phyloP scores from a whole-genome alignment of 2,329 filamentous ascomycete species.

The Pseudofabraea citricarpa region DNA sequence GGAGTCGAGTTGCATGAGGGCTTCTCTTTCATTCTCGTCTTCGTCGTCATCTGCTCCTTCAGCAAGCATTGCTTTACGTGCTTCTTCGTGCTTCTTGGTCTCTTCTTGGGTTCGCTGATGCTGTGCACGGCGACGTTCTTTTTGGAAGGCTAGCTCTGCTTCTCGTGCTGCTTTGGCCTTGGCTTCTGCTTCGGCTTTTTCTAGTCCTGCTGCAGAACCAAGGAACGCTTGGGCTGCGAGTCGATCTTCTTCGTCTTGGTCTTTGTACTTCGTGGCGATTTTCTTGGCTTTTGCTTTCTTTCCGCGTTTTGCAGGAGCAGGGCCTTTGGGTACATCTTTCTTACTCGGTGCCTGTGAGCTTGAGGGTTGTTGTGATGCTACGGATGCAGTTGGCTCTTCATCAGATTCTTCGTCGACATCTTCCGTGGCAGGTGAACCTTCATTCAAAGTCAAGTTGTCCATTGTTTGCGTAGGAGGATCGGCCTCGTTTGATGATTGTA shows the following conservation, averaged over 20 bases:
- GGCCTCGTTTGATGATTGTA: conserved; percentile 9
- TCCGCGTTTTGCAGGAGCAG: conserved; percentile 55
- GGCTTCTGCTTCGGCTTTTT: conserved; percentile 64
- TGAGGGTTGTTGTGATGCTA: conserved; percentile 6
- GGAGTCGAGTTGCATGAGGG: conserved; percentile 53
- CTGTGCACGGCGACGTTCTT: conserved; percentile 72
- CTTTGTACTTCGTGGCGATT: conserved; percentile 80
- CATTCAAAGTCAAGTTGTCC: neutral
- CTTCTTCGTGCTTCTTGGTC: conserved; percentile 72
- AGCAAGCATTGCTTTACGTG: conserved; percentile 54
- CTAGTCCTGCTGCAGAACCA: conserved; percentile 65
- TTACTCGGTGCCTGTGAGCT: conserved; percentile 26
- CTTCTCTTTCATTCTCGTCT: conserved; percentile 43
- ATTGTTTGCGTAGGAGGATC: neutral
- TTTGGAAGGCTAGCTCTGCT: conserved; percentile 65
- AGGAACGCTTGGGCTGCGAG: conserved; percentile 78
- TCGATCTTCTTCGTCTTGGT: conserved; percentile 93
- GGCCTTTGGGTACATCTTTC: conserved; percentile 36
- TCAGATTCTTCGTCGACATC: conserved; percentile 7
- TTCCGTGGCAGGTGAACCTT: conserved; percentile 20
- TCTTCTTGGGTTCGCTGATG: conserved; percentile 73
- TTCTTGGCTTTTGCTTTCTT: conserved; percentile 84
- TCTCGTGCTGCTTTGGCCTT: conserved; percentile 64
- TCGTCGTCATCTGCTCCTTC: conserved; percentile 57
- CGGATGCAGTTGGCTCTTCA: conserved; percentile 7